Percentiles rank a stretch among this genome's conserved stretches.
Conservation (phyloP, 495 filamentous ascomycete species). For the Penicillium manginii region DNA sequence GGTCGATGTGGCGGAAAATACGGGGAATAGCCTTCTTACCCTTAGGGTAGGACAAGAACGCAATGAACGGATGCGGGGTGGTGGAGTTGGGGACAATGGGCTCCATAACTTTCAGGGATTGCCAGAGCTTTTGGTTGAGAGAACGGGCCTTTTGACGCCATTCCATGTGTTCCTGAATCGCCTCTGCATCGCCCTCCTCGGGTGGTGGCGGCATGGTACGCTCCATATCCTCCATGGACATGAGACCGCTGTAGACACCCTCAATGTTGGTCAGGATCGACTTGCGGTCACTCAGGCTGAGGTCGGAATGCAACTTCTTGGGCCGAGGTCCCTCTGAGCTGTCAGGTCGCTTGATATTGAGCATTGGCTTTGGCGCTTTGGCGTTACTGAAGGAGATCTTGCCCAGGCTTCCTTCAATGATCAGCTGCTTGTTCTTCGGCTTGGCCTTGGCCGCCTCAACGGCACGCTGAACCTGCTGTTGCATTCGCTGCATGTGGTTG, state of each 20-base stretch:
- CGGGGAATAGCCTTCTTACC: constrained; percentile 95
- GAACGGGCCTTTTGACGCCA: constrained; percentile 71
- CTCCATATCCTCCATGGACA: constrained; percentile 93
- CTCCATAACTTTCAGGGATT: constrained; percentile 83
- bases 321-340: constrained; percentile 56
- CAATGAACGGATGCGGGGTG: constrained; percentile 90
- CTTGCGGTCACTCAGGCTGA: constrained; percentile 74
- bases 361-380: constrained; percentile 89
- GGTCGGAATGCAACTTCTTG: constrained; percentile 49
- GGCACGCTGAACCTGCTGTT: constrained; percentile 96
- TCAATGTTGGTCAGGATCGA: constrained; percentile 83
- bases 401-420: constrained; percentile 95
- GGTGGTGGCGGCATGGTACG: constrained; percentile 78
- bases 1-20: constrained; percentile 89
- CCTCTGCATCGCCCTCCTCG: constrained; percentile 64
- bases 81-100: constrained; percentile 76
- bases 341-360: constrained; percentile 93
- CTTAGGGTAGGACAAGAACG: constrained; percentile 90
- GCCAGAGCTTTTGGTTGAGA: constrained; percentile 84
- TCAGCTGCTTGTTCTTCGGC: constrained; percentile 97
- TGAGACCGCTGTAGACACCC: constrained; percentile 79
- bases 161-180: constrained; percentile 66
- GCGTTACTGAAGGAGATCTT: constrained; percentile 99
- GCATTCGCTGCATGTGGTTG: constrained; percentile 98
- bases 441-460: constrained; percentile 96